A percentile compares a stretch with the other conserved stretches of the same genome.
These are phyloP conservation scores for Ophiocordyceps camponoti-leonardi DNA, from an alignment of 2,329 filamentous ascomycete species.

Conservation along the genomic window DNA sequence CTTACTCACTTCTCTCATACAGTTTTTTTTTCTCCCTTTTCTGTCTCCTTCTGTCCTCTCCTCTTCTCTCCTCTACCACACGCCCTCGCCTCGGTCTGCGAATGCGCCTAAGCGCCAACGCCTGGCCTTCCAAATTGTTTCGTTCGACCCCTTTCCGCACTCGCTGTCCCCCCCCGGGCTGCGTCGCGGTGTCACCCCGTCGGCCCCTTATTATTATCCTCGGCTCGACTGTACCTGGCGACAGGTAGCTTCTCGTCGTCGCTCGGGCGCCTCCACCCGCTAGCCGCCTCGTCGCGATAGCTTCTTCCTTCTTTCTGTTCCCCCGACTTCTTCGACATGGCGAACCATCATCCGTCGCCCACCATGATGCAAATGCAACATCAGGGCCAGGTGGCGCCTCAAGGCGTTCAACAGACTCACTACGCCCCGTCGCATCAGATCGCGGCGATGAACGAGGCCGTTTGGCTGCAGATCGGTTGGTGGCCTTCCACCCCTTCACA, in stretches of 20 bases:
- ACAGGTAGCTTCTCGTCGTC: neutral
- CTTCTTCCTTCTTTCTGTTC: slow-evolving; percentile 1
- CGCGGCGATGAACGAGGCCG: slow-evolving; percentile 61
- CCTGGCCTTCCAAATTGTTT: neutral
- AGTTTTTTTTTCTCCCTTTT: neutral
- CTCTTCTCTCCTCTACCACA: no score
- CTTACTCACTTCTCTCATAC: no score
- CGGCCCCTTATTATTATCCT: neutral
- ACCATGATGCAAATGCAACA: slow-evolving; percentile 54
- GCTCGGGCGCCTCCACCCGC: neutral
- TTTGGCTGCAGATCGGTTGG: slow-evolving; percentile 86
- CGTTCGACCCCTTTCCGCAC: neutral
- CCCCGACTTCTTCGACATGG: slow-evolving; percentile 25
- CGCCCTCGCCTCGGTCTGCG: neutral
- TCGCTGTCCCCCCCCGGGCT: no score
- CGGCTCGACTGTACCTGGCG: slow-evolving; percentile 1
- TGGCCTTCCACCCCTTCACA: neutral
- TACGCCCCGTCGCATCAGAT: slow-evolving; percentile 59
- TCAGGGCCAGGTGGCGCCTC: slow-evolving; percentile 40
- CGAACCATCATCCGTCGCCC: slow-evolving; percentile 66
- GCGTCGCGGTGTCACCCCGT: neutral
- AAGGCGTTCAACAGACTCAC: slow-evolving; percentile 37
- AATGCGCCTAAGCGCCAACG: neutral
- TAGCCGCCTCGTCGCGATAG: slow-evolving; percentile 5
- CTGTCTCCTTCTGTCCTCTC: neutral